Base-by-base conservation (phyloP, 177 flowering plant genomes). In the Vitis hybrid region DNA sequence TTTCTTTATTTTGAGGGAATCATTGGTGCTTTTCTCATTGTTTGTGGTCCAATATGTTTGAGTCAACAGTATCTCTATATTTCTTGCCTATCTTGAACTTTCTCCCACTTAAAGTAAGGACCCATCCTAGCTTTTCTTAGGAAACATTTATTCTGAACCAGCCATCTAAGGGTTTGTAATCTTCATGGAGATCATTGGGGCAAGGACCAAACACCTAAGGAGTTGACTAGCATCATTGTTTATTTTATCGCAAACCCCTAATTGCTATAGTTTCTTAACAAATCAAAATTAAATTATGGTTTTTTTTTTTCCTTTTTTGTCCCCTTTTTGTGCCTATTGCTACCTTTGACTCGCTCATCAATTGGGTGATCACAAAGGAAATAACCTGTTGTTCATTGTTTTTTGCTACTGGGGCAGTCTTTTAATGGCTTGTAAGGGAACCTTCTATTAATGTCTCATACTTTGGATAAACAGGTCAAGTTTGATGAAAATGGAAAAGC, bases 401-500 rank as follows among this genome's bases (percentile, higher is more conserved):
- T 53, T 53, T 12, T 53, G 56, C 56, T 53, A 16, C 15, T 53
- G 16, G 15, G 56, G 7, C 4, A 1, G 7, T 14, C 15, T 53
- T 53, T 53, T 14, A 60, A 21, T 51, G 8, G 11, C 22, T 57
- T 52, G n/a, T 9, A 10, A 12, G 29, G 12, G n/a, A 13, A 57
- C 19, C 60, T 18, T 57, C 21, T 7, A 9, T 12, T 18, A 9
- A 57, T 26, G 7, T 29, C 29, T 39, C 10, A 33, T 56, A 9
- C 3, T 69, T 21, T 12, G 53, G 22, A 65, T 78, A 59, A 39
- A 62, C 75, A 93, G 97, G 97, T 93, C 12, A 96, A 88, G 75
- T 90, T 87, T 73, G 96, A 90, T 73, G 80, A 49, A 14, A 74
- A 74, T 79, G 99, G 99, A 51, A 91, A 88, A 76, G 99, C 83